Percentiles rank a stretch among this genome's conserved stretches.
Conservation (phyloP, 2,329 filamentous ascomycete genomes). For the Apiospora malaysiana region DNA sequence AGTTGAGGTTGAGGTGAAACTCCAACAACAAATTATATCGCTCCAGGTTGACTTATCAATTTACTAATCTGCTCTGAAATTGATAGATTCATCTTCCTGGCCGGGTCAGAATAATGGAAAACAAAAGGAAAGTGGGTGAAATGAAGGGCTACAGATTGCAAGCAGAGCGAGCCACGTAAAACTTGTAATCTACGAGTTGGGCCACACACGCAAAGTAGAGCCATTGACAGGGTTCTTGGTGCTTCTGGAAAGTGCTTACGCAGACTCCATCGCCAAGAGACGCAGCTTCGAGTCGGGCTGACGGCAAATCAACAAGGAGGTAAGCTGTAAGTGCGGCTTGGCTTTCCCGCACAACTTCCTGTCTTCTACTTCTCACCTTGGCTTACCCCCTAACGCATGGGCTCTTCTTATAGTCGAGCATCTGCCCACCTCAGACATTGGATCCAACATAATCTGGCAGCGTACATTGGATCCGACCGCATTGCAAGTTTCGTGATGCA, state of each 20-base stretch:
- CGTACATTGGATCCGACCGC: neutral
- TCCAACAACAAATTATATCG: neutral
- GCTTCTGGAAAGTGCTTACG: neutral
- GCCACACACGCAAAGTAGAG: neutral
- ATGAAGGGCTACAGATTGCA: neutral
- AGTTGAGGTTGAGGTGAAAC: neutral
- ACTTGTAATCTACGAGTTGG: too few relatives aligned
- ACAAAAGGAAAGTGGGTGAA: neutral
- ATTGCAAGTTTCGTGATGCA: neutral
- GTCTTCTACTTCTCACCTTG: neutral
- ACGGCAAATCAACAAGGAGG: neutral
- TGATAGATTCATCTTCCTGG: neutral
- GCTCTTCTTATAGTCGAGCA: neutral
- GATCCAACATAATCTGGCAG: neutral
- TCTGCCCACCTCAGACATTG: neutral
- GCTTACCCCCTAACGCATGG: neutral
- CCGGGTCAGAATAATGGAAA: neutral
- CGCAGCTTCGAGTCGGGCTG: neutral
- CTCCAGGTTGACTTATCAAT: neutral
- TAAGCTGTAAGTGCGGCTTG: neutral
- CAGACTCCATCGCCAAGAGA: neutral
- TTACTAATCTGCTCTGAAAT: neutral
- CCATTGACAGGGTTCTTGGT: neutral
- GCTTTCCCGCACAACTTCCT: neutral
- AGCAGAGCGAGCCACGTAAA: neutral